Evolutionary conservation across 2,329 filamentous ascomycete species (phyloP).

Genomic region (Penicillium sp.): DNA sequence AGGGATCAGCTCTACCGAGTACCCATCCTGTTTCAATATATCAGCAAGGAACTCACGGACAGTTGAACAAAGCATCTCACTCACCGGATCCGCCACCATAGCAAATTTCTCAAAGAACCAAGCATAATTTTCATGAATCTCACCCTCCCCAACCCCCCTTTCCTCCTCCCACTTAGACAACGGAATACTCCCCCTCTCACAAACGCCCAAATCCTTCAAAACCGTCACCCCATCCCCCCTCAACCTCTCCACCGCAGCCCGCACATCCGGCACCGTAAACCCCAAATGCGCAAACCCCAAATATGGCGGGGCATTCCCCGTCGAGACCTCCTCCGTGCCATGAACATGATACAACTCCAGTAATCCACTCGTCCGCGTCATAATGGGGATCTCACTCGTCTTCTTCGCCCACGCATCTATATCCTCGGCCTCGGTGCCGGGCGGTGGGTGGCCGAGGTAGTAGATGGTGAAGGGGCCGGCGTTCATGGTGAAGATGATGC

Average conservation of each 20-base stretch:
- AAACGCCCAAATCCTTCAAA: conserved; percentile 44
- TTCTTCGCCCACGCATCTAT: conserved; percentile 38
- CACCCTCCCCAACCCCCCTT: conserved; percentile 40
- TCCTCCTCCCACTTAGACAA: conserved; percentile 44
- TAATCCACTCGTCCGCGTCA: conserved; percentile 43
- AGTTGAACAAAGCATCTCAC: conserved; percentile 24
- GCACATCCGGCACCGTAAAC: conserved; percentile 48
- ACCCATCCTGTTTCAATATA: conserved; percentile 38
- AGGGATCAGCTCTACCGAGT: conserved; percentile 43
- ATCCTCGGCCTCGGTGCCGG: conserved; percentile 35
- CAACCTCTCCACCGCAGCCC: conserved; percentile 39
- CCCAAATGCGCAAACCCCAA: conserved; percentile 49
- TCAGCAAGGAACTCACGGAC: not conserved
- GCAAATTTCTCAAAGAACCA: conserved; percentile 45
- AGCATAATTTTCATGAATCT: conserved; percentile 44
- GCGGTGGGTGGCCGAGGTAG: conserved; percentile 47
- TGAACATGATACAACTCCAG: conserved; percentile 49
- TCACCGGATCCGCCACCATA: conserved; percentile 48
- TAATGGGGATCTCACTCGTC: conserved; percentile 32
- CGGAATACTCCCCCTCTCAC: conserved; percentile 37
- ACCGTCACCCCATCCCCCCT: conserved; percentile 38
- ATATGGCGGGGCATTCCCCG: conserved; percentile 43
- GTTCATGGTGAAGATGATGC: conserved; percentile 48
- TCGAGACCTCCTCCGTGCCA: conserved; percentile 41
- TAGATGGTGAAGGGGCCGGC: conserved; percentile 50